Base-by-base conservation (phyloP, 129 eudicot species). In the Ambrosia artemisiifolia region DNA sequence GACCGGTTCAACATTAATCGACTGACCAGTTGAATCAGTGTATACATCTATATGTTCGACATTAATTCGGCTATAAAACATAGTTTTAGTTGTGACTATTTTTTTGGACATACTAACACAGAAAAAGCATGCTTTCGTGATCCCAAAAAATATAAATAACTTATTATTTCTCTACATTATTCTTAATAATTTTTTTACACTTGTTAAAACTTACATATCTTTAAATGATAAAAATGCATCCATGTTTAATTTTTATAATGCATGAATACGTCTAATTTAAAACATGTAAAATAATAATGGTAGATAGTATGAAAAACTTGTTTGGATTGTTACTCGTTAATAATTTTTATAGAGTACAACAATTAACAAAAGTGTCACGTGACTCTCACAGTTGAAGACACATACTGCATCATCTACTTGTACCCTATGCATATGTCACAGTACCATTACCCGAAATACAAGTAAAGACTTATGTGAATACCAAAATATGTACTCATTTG, bases 401-500 rank as follows among this genome's bases (percentile, higher is more conserved):
- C 71, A 48, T 36, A 24, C 3, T 64, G 72, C 77, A 63, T 78
- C 73, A 64, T 0, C 71, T 18, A 71, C 72, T 50, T 71, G 47
- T 78, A 78, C 82, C 0, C 3, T 78, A 71, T 16, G 73, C 73
- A 64, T 1, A 12, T 16, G 34, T 53, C 50, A 50, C 19, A 2
- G 67, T 63, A 78, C 72, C 9, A 28, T 11, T 70, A 5, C 72
- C 65, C 34, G 12, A 78, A 78, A 36, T 32, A 8, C 73, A 63
- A 54, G 50, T 71, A 40, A 62, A 59, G 62, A 71, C 77, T 71
- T 72, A 59, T 67, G 63, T 65, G 4, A 40, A 67, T 57, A 35
- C 47, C 72, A 80, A 80, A 69, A 51, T 75, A 40, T 63, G 76
- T 75, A 75, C 67, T 18, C 69, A 70, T 51, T 13, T 61, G 67